These are phyloP conservation scores for Puccinia hordei DNA, from an alignment of 1,284 basidiomycete genomes.

Conservation along the genomic window DNA sequence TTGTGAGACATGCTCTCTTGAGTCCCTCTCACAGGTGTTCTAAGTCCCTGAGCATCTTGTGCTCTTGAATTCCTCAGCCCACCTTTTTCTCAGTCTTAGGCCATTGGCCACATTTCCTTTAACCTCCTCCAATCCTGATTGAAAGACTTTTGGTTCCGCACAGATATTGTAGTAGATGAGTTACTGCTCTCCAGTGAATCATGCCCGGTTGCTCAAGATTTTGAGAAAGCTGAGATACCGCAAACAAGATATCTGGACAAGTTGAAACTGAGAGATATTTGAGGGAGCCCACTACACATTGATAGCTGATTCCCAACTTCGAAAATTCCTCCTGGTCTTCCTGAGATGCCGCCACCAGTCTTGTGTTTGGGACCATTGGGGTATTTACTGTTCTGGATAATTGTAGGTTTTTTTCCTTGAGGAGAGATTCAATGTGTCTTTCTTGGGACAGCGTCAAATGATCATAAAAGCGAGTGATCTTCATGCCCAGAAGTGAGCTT, in stretches of 20 bases:
- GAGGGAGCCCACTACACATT: neutral
- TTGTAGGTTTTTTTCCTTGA: neutral
- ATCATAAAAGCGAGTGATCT: neutral
- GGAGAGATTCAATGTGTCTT: neutral
- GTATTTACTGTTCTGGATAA: neutral
- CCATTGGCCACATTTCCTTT: too few species aligned
- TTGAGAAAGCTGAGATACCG: neutral
- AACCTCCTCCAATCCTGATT: neutral
- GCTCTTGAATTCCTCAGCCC: too few species aligned
- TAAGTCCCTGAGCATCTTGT: too few species aligned
- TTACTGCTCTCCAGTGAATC: neutral
- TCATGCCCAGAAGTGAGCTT: neutral
- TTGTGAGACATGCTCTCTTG: too few species aligned
- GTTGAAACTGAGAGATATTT: slow-evolving; percentile 1
- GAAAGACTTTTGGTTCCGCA: neutral
- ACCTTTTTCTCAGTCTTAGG: too few species aligned
- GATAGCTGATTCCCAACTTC: neutral
- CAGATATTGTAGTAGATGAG: neutral
- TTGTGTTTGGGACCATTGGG: neutral
- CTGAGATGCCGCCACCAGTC: neutral
- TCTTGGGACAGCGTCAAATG: neutral
- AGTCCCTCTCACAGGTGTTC: too few species aligned
- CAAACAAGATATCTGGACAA: neutral
- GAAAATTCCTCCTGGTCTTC: neutral
- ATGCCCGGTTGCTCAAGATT: slow-evolving; percentile 3